Conservation (phyloP, 305 asterid species). For the Fraxinus angustifolia region DNA sequence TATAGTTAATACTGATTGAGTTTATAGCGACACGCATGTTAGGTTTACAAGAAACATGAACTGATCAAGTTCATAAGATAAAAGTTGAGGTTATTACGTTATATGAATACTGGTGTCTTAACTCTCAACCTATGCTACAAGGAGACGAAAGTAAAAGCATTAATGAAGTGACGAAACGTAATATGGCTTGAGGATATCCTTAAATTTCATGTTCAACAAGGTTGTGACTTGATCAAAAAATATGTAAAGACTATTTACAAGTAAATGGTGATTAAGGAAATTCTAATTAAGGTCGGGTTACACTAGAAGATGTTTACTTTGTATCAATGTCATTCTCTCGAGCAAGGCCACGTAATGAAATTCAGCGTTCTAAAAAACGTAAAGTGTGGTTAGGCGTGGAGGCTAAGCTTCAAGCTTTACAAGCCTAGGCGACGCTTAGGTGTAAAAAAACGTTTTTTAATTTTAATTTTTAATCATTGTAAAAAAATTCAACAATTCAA, state of each 20-base stretch:
- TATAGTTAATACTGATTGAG: neutral
- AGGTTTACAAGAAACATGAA: neutral
- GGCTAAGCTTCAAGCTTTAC: too few relatives aligned
- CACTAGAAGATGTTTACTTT: neutral
- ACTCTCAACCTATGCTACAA: slow-evolving; percentile 21
- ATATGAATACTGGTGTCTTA: slow-evolving; percentile 29
- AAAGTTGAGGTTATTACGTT: neutral
- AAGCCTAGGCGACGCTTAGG: too few relatives aligned
- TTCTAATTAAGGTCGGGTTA: neutral
- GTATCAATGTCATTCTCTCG: neutral
- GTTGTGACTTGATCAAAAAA: neutral
- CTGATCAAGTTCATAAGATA: neutral
- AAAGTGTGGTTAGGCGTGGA: too few relatives aligned
- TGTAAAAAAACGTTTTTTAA: too few relatives aligned
- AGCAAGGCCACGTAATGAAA: neutral
- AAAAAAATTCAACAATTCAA: too few relatives aligned
- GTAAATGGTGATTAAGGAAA: neutral
- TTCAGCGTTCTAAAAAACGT: too few relatives aligned
- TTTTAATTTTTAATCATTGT: too few relatives aligned
- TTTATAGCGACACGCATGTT: neutral
- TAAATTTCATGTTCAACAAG: neutral
- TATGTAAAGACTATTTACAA: neutral
- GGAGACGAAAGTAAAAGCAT: neutral
- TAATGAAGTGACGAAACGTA: neutral
- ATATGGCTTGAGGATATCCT: neutral